phyloP scores from a whole-genome alignment of 1,139 yeast species.

The Pichia sp. region DNA sequence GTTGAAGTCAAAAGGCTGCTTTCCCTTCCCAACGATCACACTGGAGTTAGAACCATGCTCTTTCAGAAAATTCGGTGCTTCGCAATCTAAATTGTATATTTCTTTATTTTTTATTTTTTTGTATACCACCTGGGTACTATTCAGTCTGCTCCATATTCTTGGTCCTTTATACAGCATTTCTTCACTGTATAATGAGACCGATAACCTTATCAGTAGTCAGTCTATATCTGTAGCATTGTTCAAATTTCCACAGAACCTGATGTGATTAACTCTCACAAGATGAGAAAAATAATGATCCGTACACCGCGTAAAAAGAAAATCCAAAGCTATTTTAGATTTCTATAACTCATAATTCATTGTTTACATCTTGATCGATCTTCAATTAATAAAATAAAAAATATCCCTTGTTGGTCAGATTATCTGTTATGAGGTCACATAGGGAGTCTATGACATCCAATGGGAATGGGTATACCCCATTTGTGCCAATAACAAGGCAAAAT shows the following conservation, averaged over 20 bases:
- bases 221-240: neutral
- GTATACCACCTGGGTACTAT: neutral
- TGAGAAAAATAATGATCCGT: neutral
- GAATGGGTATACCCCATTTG: neutral
- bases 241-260: neutral
- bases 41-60: neutral
- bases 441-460: neutral
- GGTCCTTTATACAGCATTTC: neutral
- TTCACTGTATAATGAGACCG: neutral
- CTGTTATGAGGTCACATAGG: neutral
- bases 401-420: too few relatives aligned
- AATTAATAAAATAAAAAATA: too few relatives aligned
- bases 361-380: neutral
- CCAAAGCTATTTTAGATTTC: neutral
- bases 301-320: neutral
- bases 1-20: conserved; percentile 32
- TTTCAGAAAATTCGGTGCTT: neutral
- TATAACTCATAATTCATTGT: neutral
- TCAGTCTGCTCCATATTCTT: neutral
- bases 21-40: conserved; percentile 19
- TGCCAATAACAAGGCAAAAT: conserved; percentile 7
- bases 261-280: too few relatives aligned
- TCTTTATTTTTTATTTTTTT: neutral
- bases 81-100: neutral
- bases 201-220: neutral